Conservation (phyloP, 2,329 filamentous ascomycete species). For the Phaeophleospora eucalypticola region DNA sequence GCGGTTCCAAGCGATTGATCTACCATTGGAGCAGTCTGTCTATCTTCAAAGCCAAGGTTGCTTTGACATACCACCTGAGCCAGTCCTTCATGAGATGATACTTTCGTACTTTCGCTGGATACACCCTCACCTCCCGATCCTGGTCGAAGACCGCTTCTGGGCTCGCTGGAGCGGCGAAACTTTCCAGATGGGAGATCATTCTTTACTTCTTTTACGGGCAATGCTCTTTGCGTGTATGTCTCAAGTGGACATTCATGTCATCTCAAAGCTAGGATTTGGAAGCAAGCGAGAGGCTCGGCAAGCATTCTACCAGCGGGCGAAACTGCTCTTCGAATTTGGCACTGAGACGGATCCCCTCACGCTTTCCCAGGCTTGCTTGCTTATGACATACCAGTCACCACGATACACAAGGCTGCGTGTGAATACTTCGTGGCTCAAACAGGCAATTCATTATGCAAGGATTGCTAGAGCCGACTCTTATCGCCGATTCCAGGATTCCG, state of each 20-base stretch:
- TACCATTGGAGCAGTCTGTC: conserved; percentile 13
- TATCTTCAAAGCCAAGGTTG: conserved; percentile 19
- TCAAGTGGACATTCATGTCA: neutral
- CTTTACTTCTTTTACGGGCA: conserved; percentile 12
- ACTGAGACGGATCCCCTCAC: conserved; percentile 5
- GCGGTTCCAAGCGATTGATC: too few relatives aligned
- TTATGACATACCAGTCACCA: conserved; percentile 8
- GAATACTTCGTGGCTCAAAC: conserved; percentile 7
- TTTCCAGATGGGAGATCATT: conserved; percentile 11
- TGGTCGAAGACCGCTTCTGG: conserved; percentile 20
- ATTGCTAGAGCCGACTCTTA: conserved; percentile 9
- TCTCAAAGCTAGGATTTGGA: conserved; percentile 3
- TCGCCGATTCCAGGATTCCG: conserved; percentile 1
- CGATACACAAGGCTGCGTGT: conserved; percentile 3
- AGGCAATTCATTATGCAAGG: conserved; percentile 6
- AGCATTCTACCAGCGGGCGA: conserved; percentile 6
- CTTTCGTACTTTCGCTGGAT: conserved; percentile 18
- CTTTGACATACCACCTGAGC: conserved; percentile 15
- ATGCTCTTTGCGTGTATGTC: conserved; percentile 17
- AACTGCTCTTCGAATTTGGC: conserved; percentile 7
- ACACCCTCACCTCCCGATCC: conserved; percentile 17
- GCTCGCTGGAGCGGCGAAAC: conserved; percentile 13
- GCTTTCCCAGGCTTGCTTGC: conserved; percentile 6
- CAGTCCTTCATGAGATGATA: conserved; percentile 15
- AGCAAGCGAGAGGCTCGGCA: conserved; percentile 8